These are phyloP conservation scores for Aurifilum marmelostoma DNA, from an alignment of 2,329 filamentous ascomycete species.

Conservation along the genomic window DNA sequence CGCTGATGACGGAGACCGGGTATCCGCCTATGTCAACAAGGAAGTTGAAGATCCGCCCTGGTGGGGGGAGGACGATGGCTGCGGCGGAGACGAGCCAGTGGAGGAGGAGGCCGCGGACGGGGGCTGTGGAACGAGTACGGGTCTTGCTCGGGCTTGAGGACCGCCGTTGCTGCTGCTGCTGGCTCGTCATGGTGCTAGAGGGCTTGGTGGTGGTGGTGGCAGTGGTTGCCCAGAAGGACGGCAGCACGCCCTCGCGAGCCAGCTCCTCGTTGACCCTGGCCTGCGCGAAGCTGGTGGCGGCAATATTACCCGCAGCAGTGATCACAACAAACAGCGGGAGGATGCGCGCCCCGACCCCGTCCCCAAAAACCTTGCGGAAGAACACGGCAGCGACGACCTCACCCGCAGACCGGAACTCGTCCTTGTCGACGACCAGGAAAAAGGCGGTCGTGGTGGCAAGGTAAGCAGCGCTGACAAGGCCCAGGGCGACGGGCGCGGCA, in stretches of 20 bases:
- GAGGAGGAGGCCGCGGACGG: slow-evolving; percentile 49
- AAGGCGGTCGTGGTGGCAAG: slow-evolving; percentile 62
- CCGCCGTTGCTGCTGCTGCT: slow-evolving; percentile 3
- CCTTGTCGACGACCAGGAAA: slow-evolving; percentile 60
- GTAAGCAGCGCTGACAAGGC: slow-evolving; percentile 58
- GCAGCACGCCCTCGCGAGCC: slow-evolving; percentile 50
- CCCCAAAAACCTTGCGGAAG: slow-evolving; percentile 59
- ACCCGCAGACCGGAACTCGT: slow-evolving; percentile 57
- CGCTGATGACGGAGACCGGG: slow-evolving; percentile 41
- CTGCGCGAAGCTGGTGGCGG: slow-evolving; percentile 52
- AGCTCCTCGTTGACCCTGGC: slow-evolving; percentile 52
- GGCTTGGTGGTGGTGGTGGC: slow-evolving; percentile 6
- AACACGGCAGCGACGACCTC: slow-evolving; percentile 59
- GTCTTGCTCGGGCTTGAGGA: slow-evolving; percentile 20
- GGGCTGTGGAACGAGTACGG: slow-evolving; percentile 19
- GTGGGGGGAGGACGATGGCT: slow-evolving; percentile 55
- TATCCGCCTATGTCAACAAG: slow-evolving; percentile 44
- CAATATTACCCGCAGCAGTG: slow-evolving; percentile 52
- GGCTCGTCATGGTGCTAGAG: not conserved
- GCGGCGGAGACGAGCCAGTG: slow-evolving; percentile 65
- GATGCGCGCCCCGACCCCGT: slow-evolving; percentile 45
- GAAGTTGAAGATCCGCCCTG: slow-evolving; percentile 45
- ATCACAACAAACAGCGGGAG: slow-evolving; percentile 50
- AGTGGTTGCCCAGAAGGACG: slow-evolving; percentile 42
- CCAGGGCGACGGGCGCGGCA: slow-evolving; percentile 57